Percentiles rank a stretch among this genome's conserved stretches.
Evolutionary conservation across 2,329 filamentous ascomycete species (phyloP).

Genomic region (Cytospora leucostoma): DNA sequence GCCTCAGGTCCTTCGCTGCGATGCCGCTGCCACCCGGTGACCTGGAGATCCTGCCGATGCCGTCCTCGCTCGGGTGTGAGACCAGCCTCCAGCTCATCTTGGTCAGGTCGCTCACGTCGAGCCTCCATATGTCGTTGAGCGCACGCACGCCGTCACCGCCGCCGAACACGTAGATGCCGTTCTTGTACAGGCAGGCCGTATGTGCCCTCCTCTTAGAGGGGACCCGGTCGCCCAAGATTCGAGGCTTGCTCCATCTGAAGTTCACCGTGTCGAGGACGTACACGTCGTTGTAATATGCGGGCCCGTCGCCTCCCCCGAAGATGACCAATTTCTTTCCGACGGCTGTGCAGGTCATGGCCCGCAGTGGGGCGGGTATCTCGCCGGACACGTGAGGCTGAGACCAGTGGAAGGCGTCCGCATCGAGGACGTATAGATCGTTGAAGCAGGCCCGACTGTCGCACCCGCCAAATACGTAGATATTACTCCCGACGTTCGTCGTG

Average conservation of each 20-base stretch:
- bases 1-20: conserved; percentile 45
- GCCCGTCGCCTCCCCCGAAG: conserved; percentile 70
- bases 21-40: conserved; percentile 30
- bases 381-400: conserved; percentile 65
- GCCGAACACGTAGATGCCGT: conserved; percentile 71
- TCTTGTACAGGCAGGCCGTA: conserved; percentile 71
- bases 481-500: conserved; percentile 65
- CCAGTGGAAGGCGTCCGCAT: conserved; percentile 72
- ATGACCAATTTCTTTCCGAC: conserved; percentile 71
- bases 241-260: conserved; percentile 65
- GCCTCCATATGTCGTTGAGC: conserved; percentile 71
- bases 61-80: conserved; percentile 43
- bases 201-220: conserved; percentile 67
- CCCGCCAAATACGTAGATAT: conserved; percentile 68
- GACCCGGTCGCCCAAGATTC: conserved; percentile 57
- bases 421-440: conserved; percentile 68
- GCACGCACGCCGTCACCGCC: conserved; percentile 70
- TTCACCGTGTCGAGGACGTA: conserved; percentile 72
- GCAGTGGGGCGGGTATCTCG: conserved; percentile 64
- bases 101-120: conserved; percentile 65
- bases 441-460: conserved; percentile 69
- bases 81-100: conserved; percentile 72
- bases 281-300: conserved; percentile 71
- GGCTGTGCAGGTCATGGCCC: conserved; percentile 72
- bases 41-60: conserved; percentile 25